Evolutionary conservation across 2,329 filamentous ascomycete genomes (phyloP).

Genomic region (Alternaria burnsii): DNA sequence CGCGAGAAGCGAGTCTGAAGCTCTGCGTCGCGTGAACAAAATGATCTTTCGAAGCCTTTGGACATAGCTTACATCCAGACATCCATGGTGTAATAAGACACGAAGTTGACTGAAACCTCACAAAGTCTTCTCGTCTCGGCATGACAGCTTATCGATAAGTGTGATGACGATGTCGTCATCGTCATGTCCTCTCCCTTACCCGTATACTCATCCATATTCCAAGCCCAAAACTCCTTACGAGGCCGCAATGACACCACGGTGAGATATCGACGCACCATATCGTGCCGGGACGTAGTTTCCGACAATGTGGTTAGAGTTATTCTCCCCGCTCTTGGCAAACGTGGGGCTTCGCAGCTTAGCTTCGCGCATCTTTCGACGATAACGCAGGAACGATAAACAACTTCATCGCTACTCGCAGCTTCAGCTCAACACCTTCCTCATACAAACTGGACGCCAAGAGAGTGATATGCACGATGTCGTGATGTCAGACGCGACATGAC

Average conservation of each 20-base stretch:
- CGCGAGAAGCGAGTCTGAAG: neutral
- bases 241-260: neutral
- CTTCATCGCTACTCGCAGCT: neutral
- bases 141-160: neutral
- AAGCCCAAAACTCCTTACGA: neutral
- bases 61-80: neutral
- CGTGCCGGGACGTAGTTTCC: neutral
- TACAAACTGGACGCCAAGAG: neutral
- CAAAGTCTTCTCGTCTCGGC: neutral
- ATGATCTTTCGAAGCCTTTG: neutral
- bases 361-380: neutral
- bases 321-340: neutral
- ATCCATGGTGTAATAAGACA: neutral
- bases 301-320: neutral
- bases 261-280: neutral
- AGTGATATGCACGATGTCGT: neutral
- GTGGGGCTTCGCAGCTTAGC: neutral
- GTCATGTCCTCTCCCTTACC: neutral
- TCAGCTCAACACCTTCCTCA: neutral
- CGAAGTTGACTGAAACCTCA: no score
- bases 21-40: neutral
- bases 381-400: slow-evolving; percentile 2
- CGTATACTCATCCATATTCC: neutral
- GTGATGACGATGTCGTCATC: neutral
- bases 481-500: neutral